phyloP scores from a whole-genome alignment of 805 yeast genomes.

The Wickerhamomyces silvicola region DNA sequence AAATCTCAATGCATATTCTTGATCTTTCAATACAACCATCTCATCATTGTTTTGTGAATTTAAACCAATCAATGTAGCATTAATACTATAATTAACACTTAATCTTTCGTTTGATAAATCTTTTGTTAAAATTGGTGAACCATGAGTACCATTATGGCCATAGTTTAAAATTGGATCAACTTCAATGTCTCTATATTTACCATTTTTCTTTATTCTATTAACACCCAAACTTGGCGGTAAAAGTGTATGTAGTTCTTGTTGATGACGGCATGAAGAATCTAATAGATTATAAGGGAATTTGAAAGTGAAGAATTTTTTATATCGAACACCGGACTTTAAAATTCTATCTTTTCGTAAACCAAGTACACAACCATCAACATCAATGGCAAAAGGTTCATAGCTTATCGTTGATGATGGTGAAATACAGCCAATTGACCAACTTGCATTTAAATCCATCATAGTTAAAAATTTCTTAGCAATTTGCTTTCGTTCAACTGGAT shows the following conservation, averaged over 20 bases:
- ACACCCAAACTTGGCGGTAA: conserved; percentile 37
- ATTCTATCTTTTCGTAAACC: conserved; percentile 46
- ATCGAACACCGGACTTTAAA: conserved; percentile 40
- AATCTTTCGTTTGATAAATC: conserved; percentile 41
- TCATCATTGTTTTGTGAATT: conserved; percentile 19
- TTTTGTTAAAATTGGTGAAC: conserved; percentile 47
- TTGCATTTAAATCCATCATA: conserved; percentile 56
- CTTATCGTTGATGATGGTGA: conserved; percentile 46
- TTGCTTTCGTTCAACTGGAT: conserved; percentile 26
- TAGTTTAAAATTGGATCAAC: conserved; percentile 34
- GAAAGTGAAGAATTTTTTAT: conserved; percentile 54
- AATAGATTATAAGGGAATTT: conserved; percentile 48
- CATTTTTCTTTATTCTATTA: conserved; percentile 24
- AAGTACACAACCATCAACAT: conserved; percentile 40
- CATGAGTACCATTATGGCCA: conserved; percentile 44
- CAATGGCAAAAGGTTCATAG: conserved; percentile 37
- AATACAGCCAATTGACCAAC: conserved; percentile 44
- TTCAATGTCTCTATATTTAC: conserved; percentile 25
- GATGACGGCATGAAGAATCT: conserved; percentile 46
- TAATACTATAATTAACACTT: conserved; percentile 48
- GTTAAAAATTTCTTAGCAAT: conserved; percentile 43
- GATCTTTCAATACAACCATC: conserved; percentile 27
- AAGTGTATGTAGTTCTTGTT: conserved; percentile 30
- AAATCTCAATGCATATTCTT: conserved; percentile 31
- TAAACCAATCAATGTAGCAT: conserved; percentile 50